Evolutionary conservation across 2,329 filamentous ascomycete genomes (phyloP).

Genomic region (Stagonosporopsis cucurbitacearum): DNA sequence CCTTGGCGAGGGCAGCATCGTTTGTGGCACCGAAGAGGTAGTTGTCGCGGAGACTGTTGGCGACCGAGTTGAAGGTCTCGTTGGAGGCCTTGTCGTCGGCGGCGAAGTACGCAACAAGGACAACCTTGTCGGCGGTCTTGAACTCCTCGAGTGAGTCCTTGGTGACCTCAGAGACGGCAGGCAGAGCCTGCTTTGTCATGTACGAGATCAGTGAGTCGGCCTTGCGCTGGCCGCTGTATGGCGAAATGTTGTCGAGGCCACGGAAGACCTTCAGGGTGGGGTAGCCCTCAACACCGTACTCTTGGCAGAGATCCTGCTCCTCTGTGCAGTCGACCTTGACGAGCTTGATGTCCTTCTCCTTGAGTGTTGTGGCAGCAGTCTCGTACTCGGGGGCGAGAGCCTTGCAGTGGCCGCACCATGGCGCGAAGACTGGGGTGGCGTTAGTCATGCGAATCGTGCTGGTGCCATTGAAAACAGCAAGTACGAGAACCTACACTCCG

Average conservation of each 20-base stretch:
- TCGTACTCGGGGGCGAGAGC: conserved; percentile 93
- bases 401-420: conserved; percentile 99
- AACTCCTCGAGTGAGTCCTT: conserved; percentile 89
- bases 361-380: conserved; percentile 80
- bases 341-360: conserved; percentile 85
- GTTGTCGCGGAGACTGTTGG: conserved; percentile 79
- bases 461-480: not conserved
- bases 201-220: conserved; percentile 78
- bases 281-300: conserved; percentile 93
- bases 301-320: conserved; percentile 88
- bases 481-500: conserved; percentile 74
- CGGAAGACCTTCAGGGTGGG: conserved; percentile 99
- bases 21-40: conserved; percentile 91
- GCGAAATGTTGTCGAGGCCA: conserved; percentile 77
- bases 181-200: conserved; percentile 98
- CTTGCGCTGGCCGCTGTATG: conserved; percentile 91
- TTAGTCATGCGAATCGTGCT: conserved; percentile 39
- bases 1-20: conserved; percentile 83
- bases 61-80: conserved; percentile 80
- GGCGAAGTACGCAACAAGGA: conserved; percentile 87
- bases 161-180: conserved; percentile 83
- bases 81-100: conserved; percentile 82
- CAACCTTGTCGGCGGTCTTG: conserved; percentile 97
- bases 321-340: conserved; percentile 95
- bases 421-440: conserved; percentile 76